phyloP scores from a whole-genome alignment of 441 rosid genomes.

The Geranium incanum region DNA sequence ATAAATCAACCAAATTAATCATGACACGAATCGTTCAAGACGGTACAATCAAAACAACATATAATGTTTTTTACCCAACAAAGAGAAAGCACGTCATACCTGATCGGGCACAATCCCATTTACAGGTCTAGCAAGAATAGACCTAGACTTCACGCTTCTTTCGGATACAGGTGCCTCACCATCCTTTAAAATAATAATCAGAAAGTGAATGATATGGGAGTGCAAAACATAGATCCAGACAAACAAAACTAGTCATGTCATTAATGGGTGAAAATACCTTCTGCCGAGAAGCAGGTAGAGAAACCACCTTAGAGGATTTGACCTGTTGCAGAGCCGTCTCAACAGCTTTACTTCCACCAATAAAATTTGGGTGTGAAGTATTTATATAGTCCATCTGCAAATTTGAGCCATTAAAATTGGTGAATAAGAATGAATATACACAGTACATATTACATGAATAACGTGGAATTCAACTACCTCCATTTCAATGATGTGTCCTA shows the following conservation, averaged over 20 bases:
- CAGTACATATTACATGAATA: neutral
- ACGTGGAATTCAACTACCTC: constrained; percentile 45
- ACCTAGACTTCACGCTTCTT: constrained; percentile 48
- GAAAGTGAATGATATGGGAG: neutral
- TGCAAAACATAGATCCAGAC: neutral
- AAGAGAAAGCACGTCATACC: constrained; percentile 35
- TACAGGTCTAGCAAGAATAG: constrained; percentile 65
- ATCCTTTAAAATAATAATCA: constrained; percentile 34
- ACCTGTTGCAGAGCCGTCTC: constrained; percentile 64
- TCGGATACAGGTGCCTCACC: constrained; percentile 54
- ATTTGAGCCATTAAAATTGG: neutral
- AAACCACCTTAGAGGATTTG: constrained; percentile 46
- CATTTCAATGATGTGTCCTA: constrained; percentile 84
- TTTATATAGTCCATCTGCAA: constrained; percentile 92
- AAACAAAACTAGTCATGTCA: neutral
- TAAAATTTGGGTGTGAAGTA: constrained; percentile 87
- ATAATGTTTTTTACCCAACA: constrained; percentile 6
- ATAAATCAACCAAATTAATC: neutral
- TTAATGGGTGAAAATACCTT: constrained; percentile 37
- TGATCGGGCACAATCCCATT: constrained; percentile 78
- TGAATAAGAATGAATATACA: neutral
- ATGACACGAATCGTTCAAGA: neutral
- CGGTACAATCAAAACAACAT: neutral
- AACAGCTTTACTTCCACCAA: constrained; percentile 91
- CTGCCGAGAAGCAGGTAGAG: constrained; percentile 40